Base-by-base conservation (phyloP, 805 yeast species). In the Pichia rugopelliculosa region DNA sequence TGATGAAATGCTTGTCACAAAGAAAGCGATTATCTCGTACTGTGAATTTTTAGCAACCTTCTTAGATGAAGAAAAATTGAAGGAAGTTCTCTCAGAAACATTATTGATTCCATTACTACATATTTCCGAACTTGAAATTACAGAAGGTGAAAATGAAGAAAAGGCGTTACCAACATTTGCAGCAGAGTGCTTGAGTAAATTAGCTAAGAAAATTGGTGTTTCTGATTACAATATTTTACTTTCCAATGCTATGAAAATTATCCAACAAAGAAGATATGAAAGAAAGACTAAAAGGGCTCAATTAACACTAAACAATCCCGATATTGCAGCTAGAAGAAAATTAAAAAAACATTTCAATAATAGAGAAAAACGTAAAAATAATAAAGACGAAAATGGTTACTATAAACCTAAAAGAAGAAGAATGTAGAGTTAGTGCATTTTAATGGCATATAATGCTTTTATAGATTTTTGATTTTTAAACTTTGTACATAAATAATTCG, bases 231-330 rank as follows among this genome's bases (percentile, higher is more conserved):
- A 87, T 12, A 62, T 69, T 20, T 66, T 77, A 2, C 84, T 82
- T 59, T 69, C 85, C 1, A 69, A 69, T 40, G 93, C 88, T n/a
- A 79, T 80, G 60, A 78, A 74, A 53, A 57, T 58, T 17, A 82
- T 90, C 22, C 67, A 65, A 25, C 69, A 70, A 33, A 77, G 87
- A 63, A 77, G 97, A 58, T 75, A 75, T 49, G 95, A 87, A 42
- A 79, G 97, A 65, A 80, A 74, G 60, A 76, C 85, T 0, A 83
- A 82, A 59, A 74, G 89, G 48, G 84, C 95, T 0, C 82, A 84
- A 49, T 67, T 87, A 60, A 84, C 88, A 3, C 72, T 90, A 11
- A 76, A 74, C 20, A 85, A 84, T 4, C 98, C 98, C 0, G 96
- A 84, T 15, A 66, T 76, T 38, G 82, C 87, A n/a, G 93, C 96